Base-by-base conservation (phyloP, 1,284 basidiomycete species). In the Ganoderma multipileum region DNA sequence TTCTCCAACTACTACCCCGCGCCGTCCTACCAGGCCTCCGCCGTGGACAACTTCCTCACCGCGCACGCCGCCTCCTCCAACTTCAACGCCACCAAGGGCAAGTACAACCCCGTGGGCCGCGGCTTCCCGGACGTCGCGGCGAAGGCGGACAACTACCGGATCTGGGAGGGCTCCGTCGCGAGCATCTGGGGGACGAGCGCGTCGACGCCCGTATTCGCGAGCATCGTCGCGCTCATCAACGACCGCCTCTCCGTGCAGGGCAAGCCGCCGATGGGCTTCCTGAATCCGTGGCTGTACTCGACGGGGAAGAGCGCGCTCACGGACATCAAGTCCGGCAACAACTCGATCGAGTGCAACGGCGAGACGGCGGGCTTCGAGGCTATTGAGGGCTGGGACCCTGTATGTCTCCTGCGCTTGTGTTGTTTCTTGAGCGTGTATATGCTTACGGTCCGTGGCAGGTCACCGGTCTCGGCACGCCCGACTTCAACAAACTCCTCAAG, bases 211-310 rank as follows among this genome's bases (percentile, higher is more conserved):
- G 83, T 85, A 12, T 82, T 88, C 64, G 84, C 83, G n/a, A 80
- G 83, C 28, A 81, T 89, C 65, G 77, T 91, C 61, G 82, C 86
- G 3, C 80, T 89, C 73, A 75, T 90, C 26, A 90, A 89, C 74
- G 88, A 88, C 72, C 79, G 80, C 23, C 82, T 84, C 14, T 72
- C 85, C 30, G 70, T 77, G 4, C 64, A 75, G 18, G 85, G 85
- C 28, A 83, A 83, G 74, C 70, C 74, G 16, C 64, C 70, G 33
- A 76, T 86, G 4, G 86, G 86, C 1, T 87, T 84, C 79, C 66
- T 87, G 54, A 86, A 87, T 77, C 85, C 85, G 7, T 80, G 83
- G 72, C 75, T 82, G 65, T 84, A 75, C 64, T 58, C 61, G 54
- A 70, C 61, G 18, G 72, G 65, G 36, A 63, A 47, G 42, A 38